Evolutionary conservation across 1,139 yeast species (phyloP), one percentile per base, ranked within the genome.

Genomic region (Pichia sp.): DNA sequence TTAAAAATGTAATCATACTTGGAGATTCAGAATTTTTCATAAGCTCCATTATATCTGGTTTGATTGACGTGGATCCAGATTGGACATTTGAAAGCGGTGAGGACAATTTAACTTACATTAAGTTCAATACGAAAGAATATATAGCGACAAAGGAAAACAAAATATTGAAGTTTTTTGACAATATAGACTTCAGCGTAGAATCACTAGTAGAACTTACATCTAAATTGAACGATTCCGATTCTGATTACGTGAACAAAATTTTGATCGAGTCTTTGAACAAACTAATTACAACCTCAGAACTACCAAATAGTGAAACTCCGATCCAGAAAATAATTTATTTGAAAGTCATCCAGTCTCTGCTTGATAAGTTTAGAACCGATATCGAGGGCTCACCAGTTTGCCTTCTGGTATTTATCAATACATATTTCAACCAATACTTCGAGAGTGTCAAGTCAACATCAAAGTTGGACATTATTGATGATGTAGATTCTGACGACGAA

Each of bases 261-360:
- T 85, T 89, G 61, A 69, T 82, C 4, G 58, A 58, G 0, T 68
- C 83, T 1, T 70, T 91, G 54, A 75, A 75, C 54, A 71, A 82
- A 58, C 87, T 95, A 91, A 70, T 85, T 25, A 65, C 68, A 16
- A 54, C 65, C 12, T 55, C 60, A n/a, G 50, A 58, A n/a, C 47
- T 58, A 3, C 65, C 62, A 2, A 70, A 63, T 2, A 74, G 68
- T 13, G 70, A 70, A 5, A 75, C 78, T 55, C 87, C 90, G 6
- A 76, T 84, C 52, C 61, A 75, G 18, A 74, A 79, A 43, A 70
- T 89, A 46, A 71, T 82, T 6, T 85, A 86, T 62, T 72, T 87
- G 55, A 79, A 85, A 55, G 64, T 88, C 18, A 68, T 90, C 47
- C 93, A 89, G 61, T 70, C 71, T 19, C 67, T 88, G 43, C 80